Evolutionary conservation across 495 filamentous ascomycete genomes (phyloP), one percentile per base, ranked within the genome.

Genomic region (Tricharina praecox): DNA sequence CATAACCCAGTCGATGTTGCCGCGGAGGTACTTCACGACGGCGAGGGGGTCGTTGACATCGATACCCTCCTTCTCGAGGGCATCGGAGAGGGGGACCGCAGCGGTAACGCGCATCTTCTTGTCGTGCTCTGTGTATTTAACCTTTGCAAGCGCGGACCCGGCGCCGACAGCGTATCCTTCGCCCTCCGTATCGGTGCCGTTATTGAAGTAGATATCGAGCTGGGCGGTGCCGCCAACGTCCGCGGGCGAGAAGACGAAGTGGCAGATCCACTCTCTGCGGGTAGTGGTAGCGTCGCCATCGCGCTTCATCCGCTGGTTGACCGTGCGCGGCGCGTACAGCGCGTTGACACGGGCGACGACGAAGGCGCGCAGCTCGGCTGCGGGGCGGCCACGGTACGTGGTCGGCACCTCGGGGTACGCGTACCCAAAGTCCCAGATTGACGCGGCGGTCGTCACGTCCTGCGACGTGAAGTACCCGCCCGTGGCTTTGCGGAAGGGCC

Each of bases 331-430:
- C 10, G 42, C 42, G n/a, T 59, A 59, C 7, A 45, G 25, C 13
- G 50, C 42, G 20, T 59, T 59, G 16, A 59, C 41, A 34, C 44
- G 36, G 8, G 7, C 34, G 2, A 26, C 32, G n/a, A 45, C 34
- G 25, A 50, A 56, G 20, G 11, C 9, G 8, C 23, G 18, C 19
- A 60, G 50, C 3, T 46, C 46, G 3, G 23, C 24, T 0, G n/a
- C 0, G 13, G 33, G 23, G 18, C 39, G 30, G 15, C 23, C 23
- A 11, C 41, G n/a, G 39, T 50, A 57, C 8, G 48, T 21, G 8
- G 33, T 4, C n/a, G 58, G 60, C 5, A 62, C 53, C 25, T 62
- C 60, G 2, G 60, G 60, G 50, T 62, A 62, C 19, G 46, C 45
- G 21, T 62, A 62, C 4, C 60, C 60, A 5, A 57, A 52, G 2